These are phyloP conservation scores for Angophora floribunda DNA, from an alignment of 345 rosid genomes.

Conservation along the genomic window DNA sequence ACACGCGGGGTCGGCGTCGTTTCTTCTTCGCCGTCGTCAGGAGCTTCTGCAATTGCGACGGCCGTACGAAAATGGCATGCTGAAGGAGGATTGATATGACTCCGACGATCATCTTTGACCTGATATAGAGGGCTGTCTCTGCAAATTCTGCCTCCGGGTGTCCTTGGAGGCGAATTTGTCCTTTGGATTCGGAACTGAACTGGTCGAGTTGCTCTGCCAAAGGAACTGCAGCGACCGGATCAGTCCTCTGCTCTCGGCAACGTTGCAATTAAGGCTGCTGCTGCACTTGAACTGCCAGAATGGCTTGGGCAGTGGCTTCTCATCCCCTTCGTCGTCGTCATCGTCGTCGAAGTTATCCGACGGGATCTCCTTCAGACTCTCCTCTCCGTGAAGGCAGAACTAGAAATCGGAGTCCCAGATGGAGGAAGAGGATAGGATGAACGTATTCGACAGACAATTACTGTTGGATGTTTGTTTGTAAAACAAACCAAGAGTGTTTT, in stretches of 20 bases:
- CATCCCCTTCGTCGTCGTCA: background rate
- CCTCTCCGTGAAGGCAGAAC: constrained; percentile 27
- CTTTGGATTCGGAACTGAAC: constrained; percentile 54
- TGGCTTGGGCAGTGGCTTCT: constrained; percentile 17
- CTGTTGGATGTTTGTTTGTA: too few species aligned
- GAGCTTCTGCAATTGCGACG: constrained; percentile 14
- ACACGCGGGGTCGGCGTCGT: constrained; percentile 37
- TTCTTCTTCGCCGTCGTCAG: constrained; percentile 20
- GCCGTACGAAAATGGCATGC: constrained; percentile 8
- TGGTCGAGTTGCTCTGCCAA: constrained; percentile 70
- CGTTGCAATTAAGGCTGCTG: constrained; percentile 64
- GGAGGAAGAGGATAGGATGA: constrained; percentile 2
- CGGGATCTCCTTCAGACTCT: constrained; percentile 67
- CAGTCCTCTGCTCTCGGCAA: constrained; percentile 31
- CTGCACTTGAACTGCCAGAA: constrained; percentile 79
- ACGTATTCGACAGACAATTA: background rate
- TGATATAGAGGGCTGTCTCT: constrained; percentile 37
- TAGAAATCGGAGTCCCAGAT: background rate
- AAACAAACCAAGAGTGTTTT: too few species aligned
- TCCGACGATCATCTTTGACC: constrained; percentile 24
- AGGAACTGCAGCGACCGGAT: constrained; percentile 61
- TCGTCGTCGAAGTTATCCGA: constrained; percentile 25
- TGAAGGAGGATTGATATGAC: constrained; percentile 9
- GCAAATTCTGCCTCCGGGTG: constrained; percentile 26
- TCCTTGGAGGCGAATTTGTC: constrained; percentile 23